These are phyloP conservation scores for Phialemonium atrogriseum DNA, from an alignment of 2,329 filamentous ascomycete genomes.

Conservation along the genomic window DNA sequence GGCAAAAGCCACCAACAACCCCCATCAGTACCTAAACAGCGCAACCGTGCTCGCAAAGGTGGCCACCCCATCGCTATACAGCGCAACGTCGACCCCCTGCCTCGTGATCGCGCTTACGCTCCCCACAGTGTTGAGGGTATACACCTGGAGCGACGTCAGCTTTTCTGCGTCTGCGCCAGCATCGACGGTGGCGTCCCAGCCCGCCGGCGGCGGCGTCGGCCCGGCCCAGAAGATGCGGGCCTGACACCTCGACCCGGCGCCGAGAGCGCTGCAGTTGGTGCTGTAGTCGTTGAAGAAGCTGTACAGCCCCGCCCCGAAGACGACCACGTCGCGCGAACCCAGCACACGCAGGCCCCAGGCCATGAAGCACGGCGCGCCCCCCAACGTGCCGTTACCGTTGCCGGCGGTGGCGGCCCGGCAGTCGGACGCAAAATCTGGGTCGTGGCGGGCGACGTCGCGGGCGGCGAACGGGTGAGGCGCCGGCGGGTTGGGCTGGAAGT, in stretches of 20 bases:
- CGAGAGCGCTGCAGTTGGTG: conserved; percentile 32
- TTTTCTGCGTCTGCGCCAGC: neutral
- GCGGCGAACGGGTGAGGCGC: conserved; percentile 47
- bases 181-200: conserved; percentile 12
- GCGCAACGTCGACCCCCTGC: conserved; percentile 22
- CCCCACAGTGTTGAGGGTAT: conserved; percentile 34
- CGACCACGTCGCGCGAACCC: conserved; percentile 41
- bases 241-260: conserved; percentile 33
- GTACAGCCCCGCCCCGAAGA: conserved; percentile 58
- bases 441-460: conserved; percentile 26
- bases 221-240: conserved; percentile 27
- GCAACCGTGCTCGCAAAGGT: conserved; percentile 25
- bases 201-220: neutral
- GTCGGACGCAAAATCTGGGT: conserved; percentile 41
- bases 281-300: conserved; percentile 61
- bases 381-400: conserved; percentile 3
- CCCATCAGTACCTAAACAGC: conserved; percentile 11
- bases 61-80: conserved; percentile 25
- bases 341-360: conserved; percentile 59
- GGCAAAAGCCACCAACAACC: neutral
- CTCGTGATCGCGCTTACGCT: conserved; percentile 27
- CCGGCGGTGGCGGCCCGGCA: conserved; percentile 20
- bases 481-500: conserved; percentile 59
- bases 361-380: conserved; percentile 37
- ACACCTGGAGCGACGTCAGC: conserved; percentile 20